A percentile compares a stretch with the other conserved stretches of the same genome.
Evolutionary conservation across 2,329 filamentous ascomycete species (phyloP).

Genomic region (Cordyceps fumosorosea): DNA sequence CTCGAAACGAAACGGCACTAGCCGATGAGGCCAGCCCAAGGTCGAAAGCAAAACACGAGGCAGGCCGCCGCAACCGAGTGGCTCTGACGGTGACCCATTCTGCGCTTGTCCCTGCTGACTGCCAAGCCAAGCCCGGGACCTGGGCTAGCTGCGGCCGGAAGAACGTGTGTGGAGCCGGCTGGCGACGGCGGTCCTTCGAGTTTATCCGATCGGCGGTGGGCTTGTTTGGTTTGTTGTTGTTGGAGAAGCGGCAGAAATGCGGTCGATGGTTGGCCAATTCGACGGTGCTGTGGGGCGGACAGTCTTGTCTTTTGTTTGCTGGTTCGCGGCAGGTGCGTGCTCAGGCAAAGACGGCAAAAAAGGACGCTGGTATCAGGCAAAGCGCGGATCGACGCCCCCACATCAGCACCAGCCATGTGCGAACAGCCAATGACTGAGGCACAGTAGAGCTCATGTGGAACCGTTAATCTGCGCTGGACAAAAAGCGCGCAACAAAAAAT

Average conservation of each 20-base stretch:
- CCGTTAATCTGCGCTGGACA: slow-evolving; percentile 25
- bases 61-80: background rate
- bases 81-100: background rate
- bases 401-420: slow-evolving; percentile 19
- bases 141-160: slow-evolving; percentile 2
- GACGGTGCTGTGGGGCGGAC: background rate
- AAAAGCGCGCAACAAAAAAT: slow-evolving; percentile 22
- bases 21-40: background rate
- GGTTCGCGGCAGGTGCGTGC: background rate
- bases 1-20: slow-evolving; percentile 8
- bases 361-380: slow-evolving; percentile 13
- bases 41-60: background rate
- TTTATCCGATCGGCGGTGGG: slow-evolving; percentile 12
- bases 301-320: background rate
- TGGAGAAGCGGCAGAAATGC: background rate
- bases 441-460: slow-evolving; percentile 28
- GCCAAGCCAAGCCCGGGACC: background rate
- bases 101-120: background rate
- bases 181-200: slow-evolving; percentile 2
- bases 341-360: slow-evolving; percentile 1
- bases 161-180: background rate
- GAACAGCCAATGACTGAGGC: slow-evolving; percentile 21
- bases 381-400: slow-evolving; percentile 22
- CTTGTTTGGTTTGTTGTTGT: background rate
- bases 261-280: slow-evolving; percentile 10